phyloP scores from a whole-genome alignment of 164 flowering plant genomes.

The Amborella trichopoda region DNA sequence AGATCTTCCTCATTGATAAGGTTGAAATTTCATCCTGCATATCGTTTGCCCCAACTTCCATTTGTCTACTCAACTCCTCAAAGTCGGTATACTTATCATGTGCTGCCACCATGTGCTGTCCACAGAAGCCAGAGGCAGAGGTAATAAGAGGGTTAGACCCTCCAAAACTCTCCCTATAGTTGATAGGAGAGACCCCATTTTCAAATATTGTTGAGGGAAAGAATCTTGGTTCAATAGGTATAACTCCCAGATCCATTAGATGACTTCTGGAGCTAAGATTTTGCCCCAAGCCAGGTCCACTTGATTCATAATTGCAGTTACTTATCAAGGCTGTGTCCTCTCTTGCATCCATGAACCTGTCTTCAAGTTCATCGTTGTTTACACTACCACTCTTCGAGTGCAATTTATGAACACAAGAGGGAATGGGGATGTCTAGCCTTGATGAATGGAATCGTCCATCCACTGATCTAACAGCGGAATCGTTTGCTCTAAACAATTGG shows the following conservation, averaged over 20 bases:
- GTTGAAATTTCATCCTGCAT: slow-evolving; percentile 5
- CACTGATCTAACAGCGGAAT: slow-evolving; percentile 12
- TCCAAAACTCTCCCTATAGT: neutral
- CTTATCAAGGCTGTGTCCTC: neutral
- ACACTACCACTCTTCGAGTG: neutral
- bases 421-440: slow-evolving; percentile 63
- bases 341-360: neutral
- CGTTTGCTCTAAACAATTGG: slow-evolving; percentile 23
- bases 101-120: too few relatives aligned
- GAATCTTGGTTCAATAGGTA: too few relatives aligned
- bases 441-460: slow-evolving; percentile 22
- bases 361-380: neutral
- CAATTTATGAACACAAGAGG: slow-evolving; percentile 10
- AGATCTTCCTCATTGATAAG: slow-evolving; percentile 22
- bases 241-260: too few relatives aligned
- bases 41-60: neutral
- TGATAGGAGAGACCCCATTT: neutral
- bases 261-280: too few relatives aligned
- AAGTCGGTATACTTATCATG: neutral
- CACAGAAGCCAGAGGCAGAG: neutral
- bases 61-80: neutral
- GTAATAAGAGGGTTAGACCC: neutral
- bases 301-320: neutral
- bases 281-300: neutral
- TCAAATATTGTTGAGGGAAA: too few relatives aligned